phyloP scores from a whole-genome alignment of 2,329 filamentous ascomycete genomes.

The Mariannaea elegans region DNA sequence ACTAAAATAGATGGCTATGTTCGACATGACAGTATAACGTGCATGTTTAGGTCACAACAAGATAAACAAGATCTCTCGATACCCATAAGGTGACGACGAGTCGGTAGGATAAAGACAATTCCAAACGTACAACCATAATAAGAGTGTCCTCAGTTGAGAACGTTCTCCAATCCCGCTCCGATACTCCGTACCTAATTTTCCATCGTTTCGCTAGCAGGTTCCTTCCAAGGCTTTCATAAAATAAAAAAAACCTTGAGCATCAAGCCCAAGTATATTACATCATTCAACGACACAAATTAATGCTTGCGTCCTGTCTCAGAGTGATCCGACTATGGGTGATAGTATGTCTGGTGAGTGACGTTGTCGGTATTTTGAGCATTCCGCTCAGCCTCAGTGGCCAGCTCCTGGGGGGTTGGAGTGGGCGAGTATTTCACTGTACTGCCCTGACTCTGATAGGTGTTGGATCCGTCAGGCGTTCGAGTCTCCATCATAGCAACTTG shows the following conservation, averaged over 20 bases:
- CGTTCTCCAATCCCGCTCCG: constrained; percentile 21
- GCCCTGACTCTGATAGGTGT: constrained; percentile 30
- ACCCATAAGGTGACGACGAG: constrained; percentile 12
- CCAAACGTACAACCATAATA: constrained; percentile 2
- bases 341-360: constrained; percentile 36
- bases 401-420: constrained; percentile 34
- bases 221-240: neutral
- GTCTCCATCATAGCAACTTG: constrained; percentile 46
- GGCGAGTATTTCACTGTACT: constrained; percentile 32
- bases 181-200: constrained; percentile 21
- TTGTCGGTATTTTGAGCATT: constrained; percentile 18
- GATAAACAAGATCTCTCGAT: neutral
- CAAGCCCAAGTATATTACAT: constrained; percentile 10
- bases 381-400: constrained; percentile 31
- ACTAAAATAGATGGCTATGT: constrained; percentile 3
- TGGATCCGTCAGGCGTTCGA: constrained; percentile 30
- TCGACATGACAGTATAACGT: constrained; percentile 13
- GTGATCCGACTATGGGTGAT: constrained; percentile 31
- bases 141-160: constrained; percentile 1
- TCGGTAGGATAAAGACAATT: too few species aligned
- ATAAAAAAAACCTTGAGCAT: constrained; percentile 6
- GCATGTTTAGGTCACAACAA: constrained; percentile 5
- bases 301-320: neutral
- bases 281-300: neutral
- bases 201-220: constrained; percentile 5